phyloP scores from a whole-genome alignment of 208 protist genomes.

The Crithidia thermophila region DNA sequence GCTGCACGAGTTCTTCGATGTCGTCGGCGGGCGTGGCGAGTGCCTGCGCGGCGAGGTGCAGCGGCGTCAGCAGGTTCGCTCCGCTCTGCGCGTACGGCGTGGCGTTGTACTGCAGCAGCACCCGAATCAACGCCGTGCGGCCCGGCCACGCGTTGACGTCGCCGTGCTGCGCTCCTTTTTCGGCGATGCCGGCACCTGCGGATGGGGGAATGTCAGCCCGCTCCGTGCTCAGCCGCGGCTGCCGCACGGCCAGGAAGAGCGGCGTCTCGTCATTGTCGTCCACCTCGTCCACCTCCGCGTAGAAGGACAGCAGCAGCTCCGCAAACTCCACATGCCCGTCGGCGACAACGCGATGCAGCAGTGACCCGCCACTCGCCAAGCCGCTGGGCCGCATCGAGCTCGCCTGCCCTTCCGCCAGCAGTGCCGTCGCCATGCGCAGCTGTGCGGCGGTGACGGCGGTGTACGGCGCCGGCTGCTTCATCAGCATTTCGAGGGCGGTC shows the following conservation, averaged over 20 bases:
- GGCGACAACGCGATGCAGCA: slow-evolving; percentile 62
- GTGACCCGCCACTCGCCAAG: slow-evolving; percentile 48
- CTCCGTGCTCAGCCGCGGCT: neutral
- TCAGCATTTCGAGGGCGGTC: slow-evolving; percentile 78
- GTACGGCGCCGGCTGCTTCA: slow-evolving; percentile 26
- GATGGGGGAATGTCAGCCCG: neutral
- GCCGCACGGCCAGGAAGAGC: slow-evolving; percentile 51
- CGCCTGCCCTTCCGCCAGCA: slow-evolving; percentile 59
- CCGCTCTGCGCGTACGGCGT: slow-evolving; percentile 52
- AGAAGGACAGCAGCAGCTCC: slow-evolving; percentile 62
- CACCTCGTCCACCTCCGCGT: slow-evolving; percentile 66
- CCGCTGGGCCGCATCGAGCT: slow-evolving; percentile 47
- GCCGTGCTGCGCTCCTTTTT: slow-evolving; percentile 3
- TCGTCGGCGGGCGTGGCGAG: slow-evolving; percentile 20
- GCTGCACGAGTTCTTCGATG: slow-evolving; percentile 29
- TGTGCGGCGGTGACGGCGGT: neutral
- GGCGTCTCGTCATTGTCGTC: slow-evolving; percentile 70
- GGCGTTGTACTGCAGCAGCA: slow-evolving; percentile 59
- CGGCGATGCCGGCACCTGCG: neutral
- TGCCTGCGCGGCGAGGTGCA: slow-evolving; percentile 57
- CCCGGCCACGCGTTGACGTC: neutral
- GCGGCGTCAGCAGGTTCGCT: slow-evolving; percentile 53
- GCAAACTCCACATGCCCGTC: slow-evolving; percentile 40
- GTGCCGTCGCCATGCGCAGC: slow-evolving; percentile 37
- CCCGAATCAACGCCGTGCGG: slow-evolving; percentile 37